Evolutionary conservation across 345 rosid species (phyloP).

Genomic region (Dovyalis caffra): DNA sequence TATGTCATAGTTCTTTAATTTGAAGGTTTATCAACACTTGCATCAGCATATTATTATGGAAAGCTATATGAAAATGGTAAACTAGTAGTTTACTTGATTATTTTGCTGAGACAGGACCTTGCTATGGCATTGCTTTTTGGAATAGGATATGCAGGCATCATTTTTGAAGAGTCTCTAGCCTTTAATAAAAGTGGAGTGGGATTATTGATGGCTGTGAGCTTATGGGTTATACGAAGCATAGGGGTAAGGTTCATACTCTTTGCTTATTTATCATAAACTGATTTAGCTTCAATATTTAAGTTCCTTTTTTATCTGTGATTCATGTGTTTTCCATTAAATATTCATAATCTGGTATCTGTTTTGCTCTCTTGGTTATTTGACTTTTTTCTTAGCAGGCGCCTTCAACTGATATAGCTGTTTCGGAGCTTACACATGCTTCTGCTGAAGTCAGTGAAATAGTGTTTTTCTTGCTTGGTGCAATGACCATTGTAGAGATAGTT

Average conservation of each 20-base stretch:
- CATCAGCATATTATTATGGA: neutral
- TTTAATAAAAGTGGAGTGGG: constrained; percentile 97
- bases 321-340: neutral
- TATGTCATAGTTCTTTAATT: neutral
- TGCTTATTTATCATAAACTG: neutral
- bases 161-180: constrained; percentile 91
- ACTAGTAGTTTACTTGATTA: constrained; percentile 15
- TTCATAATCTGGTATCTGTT: neutral
- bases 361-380: constrained; percentile 1
- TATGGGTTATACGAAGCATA: constrained; percentile 85
- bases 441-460: constrained; percentile 97
- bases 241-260: constrained; percentile 56
- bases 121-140: constrained; percentile 91
- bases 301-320: neutral
- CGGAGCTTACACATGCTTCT: constrained; percentile 83
- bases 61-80: neutral
- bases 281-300: neutral
- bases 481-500: constrained; percentile 97
- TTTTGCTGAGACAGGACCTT: constrained; percentile 64
- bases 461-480: constrained; percentile 94
- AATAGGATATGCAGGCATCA: constrained; percentile 84
- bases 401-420: constrained; percentile 84
- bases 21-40: neutral
- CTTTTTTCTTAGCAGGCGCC: constrained; percentile 93
- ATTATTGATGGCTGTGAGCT: constrained; percentile 92